A percentile compares a stretch with the other conserved stretches of the same genome.
phyloP scores from a whole-genome alignment of 345 rosid species.

The Sapria himalayana region DNA sequence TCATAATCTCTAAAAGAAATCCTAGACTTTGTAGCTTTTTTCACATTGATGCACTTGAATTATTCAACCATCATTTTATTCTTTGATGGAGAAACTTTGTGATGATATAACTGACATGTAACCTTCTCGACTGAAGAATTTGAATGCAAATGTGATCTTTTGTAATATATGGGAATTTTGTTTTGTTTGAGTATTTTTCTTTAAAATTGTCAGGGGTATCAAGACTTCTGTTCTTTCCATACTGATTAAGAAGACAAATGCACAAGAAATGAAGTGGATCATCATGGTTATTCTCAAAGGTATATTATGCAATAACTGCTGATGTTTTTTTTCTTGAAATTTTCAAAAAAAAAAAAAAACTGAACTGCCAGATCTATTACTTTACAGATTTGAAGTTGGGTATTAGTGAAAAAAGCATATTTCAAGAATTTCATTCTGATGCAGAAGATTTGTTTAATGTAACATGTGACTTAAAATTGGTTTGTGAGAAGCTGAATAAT shows the following conservation, averaged over 20 bases:
- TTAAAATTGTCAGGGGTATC: conserved; percentile 27
- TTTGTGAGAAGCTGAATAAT: conserved; percentile 69
- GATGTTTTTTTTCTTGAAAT: too few species aligned
- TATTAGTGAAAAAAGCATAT: conserved; percentile 75
- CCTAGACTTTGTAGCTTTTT: too few species aligned
- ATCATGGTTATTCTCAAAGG: conserved; percentile 89
- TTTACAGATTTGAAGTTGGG: conserved; percentile 78
- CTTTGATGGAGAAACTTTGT: too few species aligned
- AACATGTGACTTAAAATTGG: conserved; percentile 86
- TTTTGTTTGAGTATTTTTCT: neutral
- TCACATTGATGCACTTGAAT: too few species aligned
- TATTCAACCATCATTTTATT: too few species aligned
- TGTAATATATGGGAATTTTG: too few species aligned
- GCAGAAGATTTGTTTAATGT: conserved; percentile 93
- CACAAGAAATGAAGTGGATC: conserved; percentile 95
- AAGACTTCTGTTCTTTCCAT: conserved; percentile 46
- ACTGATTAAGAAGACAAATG: conserved; percentile 77
- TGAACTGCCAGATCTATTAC: too few species aligned
- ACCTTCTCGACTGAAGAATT: too few species aligned
- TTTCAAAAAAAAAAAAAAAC: too few species aligned
- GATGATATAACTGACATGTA: too few species aligned
- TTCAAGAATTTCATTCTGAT: conserved; percentile 93
- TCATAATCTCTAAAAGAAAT: too few species aligned
- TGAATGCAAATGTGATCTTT: too few species aligned
- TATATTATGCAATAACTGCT: conserved; percentile 1